Conservation (phyloP, 495 filamentous ascomycete genomes). For the Neurospora hispaniola region DNA sequence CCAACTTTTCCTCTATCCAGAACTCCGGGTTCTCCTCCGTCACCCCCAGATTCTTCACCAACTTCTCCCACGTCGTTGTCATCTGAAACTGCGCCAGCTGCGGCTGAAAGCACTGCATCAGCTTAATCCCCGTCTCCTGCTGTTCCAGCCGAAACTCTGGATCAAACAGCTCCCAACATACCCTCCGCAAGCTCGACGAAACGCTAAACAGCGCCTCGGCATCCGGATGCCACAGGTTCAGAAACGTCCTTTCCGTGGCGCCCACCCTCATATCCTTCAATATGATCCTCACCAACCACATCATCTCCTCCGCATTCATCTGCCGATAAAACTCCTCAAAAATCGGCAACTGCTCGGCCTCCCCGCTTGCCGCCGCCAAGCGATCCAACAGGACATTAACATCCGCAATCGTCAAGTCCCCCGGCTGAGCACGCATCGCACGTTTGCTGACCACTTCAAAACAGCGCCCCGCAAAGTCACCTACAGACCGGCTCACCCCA, state of each 20-base stretch:
- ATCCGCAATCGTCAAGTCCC: constrained; percentile 72
- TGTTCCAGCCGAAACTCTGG: constrained; percentile 61
- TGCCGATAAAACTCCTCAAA: constrained; percentile 72
- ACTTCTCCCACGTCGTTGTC: constrained; percentile 65
- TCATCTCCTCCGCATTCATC: constrained; percentile 89
- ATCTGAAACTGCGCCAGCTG: constrained; percentile 95
- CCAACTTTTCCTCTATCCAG: constrained; percentile 97
- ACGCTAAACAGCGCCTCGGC: constrained; percentile 84
- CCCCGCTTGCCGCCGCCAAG: constrained; percentile 62
- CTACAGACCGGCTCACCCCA: constrained; percentile 68
- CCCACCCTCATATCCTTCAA: constrained; percentile 97
- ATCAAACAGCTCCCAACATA: constrained; percentile 92
- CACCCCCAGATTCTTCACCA: constrained; percentile 60
- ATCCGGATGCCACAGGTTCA: constrained; percentile 89
- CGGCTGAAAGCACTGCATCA: constrained; percentile 97
- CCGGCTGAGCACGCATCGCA: constrained; percentile 60
- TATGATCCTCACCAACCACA: constrained; percentile 92
- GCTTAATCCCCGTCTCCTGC: constrained; percentile 59
- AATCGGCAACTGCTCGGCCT: constrained; percentile 72
- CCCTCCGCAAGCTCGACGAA: constrained; percentile 78
- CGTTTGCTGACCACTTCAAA: constrained; percentile 78
- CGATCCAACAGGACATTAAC: constrained; percentile 82
- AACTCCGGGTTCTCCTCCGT: constrained; percentile 65
- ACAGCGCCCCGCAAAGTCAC: constrained; percentile 85
- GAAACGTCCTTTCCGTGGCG: constrained; percentile 84